Conservation (phyloP, 257 asterid genomes). For the Fraxinus anomala region DNA sequence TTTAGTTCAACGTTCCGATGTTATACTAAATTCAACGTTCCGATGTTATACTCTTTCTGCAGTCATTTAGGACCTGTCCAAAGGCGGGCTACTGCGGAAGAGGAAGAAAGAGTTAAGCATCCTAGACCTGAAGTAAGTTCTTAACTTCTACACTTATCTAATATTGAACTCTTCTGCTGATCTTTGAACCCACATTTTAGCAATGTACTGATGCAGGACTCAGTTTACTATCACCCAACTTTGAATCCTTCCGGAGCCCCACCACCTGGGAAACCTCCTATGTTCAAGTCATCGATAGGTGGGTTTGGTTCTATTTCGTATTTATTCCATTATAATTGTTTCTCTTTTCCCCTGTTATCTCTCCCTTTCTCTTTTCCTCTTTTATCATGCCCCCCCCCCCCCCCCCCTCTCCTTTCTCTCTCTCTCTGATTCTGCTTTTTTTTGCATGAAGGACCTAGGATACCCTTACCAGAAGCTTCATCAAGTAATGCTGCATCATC, state of each 20-base stretch:
- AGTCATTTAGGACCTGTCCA: slow-evolving; percentile 94
- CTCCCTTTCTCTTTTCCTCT: slow-evolving; percentile 1
- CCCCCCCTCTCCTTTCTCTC: neutral
- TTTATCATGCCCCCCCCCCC: neutral
- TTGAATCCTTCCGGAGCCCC: slow-evolving; percentile 99
- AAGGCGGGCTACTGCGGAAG: slow-evolving; percentile 75
- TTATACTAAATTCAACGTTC: slow-evolving; percentile 21
- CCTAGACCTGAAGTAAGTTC: slow-evolving; percentile 80
- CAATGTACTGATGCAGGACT: slow-evolving; percentile 65
- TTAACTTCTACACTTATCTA: slow-evolving; percentile 18
- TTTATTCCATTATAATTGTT: slow-evolving; percentile 1
- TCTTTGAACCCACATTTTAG: slow-evolving; percentile 31
- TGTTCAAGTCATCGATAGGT: slow-evolving; percentile 96
- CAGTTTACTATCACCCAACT: slow-evolving; percentile 96
- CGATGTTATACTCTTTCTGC: slow-evolving; percentile 37
- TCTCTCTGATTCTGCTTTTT: slow-evolving; percentile 7
- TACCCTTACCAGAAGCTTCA: slow-evolving; percentile 72
- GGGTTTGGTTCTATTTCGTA: slow-evolving; percentile 14
- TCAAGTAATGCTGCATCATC: slow-evolving; percentile 77
- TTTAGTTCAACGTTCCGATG: slow-evolving; percentile 20
- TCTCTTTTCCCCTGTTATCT: neutral
- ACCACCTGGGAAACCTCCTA: slow-evolving; percentile 98
- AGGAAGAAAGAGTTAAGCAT: slow-evolving; percentile 83
- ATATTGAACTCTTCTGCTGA: slow-evolving; percentile 26
- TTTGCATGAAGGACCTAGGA: slow-evolving; percentile 71